These are phyloP conservation scores for Anethum foeniculum DNA, from an alignment of 140 eudicot species.

Conservation along the genomic window DNA sequence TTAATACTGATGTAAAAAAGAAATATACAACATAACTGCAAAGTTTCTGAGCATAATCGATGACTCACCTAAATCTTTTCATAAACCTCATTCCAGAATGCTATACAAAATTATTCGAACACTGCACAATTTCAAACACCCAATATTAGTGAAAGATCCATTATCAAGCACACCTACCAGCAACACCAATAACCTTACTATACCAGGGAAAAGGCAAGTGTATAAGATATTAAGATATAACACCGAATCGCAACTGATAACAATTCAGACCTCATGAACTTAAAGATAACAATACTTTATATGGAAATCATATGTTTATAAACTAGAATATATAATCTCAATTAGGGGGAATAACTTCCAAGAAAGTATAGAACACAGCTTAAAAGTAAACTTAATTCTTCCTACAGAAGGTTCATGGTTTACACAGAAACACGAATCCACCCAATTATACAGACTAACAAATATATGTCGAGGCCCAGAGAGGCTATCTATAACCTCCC, in stretches of 20 bases:
- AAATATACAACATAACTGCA: not conserved
- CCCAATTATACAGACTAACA: not conserved
- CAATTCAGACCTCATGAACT: not conserved
- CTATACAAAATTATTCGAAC: slow-evolving; percentile 21
- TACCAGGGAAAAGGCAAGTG: not conserved
- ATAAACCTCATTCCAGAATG: slow-evolving; percentile 5
- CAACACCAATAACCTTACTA: not conserved
- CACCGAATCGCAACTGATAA: not conserved
- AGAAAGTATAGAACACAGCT: not conserved
- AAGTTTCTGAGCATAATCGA: not conserved
- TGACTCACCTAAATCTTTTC: slow-evolving; percentile 10
- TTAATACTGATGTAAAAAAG: not conserved
- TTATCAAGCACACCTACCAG: not conserved
- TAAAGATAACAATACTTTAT: not conserved
- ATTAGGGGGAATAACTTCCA: not conserved
- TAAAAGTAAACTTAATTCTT: not conserved
- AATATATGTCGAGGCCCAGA: not conserved
- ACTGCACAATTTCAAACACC: slow-evolving; percentile 15
- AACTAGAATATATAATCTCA: not conserved
- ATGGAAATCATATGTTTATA: not conserved
- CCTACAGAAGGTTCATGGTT: not conserved
- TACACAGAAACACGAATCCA: not conserved
- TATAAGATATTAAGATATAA: too few relatives aligned
- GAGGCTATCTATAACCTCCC: not conserved
- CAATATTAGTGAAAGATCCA: not conserved